Evolutionary conservation across 1,139 yeast species (phyloP).

Genomic region (Nematodospora anomalae): DNA sequence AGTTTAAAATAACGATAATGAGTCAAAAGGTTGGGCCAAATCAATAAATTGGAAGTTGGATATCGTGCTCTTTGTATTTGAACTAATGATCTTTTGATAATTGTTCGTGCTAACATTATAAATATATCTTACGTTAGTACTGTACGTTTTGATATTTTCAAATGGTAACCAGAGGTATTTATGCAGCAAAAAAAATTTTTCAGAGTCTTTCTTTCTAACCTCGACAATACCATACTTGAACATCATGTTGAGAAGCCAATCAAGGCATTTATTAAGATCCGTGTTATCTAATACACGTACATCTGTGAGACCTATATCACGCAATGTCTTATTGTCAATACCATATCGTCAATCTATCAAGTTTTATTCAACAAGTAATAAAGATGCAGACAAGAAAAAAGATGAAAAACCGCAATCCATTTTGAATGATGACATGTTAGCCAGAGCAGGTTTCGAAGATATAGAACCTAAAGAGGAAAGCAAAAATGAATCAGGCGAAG

Average conservation of each 20-base stretch:
- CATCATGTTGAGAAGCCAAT: constrained; percentile 11
- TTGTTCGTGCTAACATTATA: background rate
- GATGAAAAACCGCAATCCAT: constrained; percentile 49
- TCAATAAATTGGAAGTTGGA: background rate
- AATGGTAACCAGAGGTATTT: background rate
- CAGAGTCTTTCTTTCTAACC: constrained; percentile 1
- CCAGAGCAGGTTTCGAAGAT: constrained; percentile 77
- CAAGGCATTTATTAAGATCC: constrained; percentile 9
- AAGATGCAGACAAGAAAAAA: constrained; percentile 21
- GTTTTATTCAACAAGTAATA: constrained; percentile 23
- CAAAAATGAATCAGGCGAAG: constrained; percentile 10
- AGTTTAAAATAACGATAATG: constrained; percentile 5
- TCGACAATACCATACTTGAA: too few relatives aligned
- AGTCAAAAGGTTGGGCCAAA: background rate
- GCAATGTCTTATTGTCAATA: constrained; percentile 3
- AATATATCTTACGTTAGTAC: background rate
- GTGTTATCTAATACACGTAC: constrained; percentile 6
- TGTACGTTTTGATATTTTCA: background rate
- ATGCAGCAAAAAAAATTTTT: constrained; percentile 2
- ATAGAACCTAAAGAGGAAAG: constrained; percentile 17
- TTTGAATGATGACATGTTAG: constrained; percentile 77
- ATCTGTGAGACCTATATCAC: background rate
- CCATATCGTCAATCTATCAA: constrained; percentile 7
- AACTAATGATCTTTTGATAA: background rate
- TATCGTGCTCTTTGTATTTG: background rate